Evolutionary conservation across 768 basidiomycete species (phyloP), one percentile per base, ranked within the genome.

Genomic region (Gyrodon lividus): DNA sequence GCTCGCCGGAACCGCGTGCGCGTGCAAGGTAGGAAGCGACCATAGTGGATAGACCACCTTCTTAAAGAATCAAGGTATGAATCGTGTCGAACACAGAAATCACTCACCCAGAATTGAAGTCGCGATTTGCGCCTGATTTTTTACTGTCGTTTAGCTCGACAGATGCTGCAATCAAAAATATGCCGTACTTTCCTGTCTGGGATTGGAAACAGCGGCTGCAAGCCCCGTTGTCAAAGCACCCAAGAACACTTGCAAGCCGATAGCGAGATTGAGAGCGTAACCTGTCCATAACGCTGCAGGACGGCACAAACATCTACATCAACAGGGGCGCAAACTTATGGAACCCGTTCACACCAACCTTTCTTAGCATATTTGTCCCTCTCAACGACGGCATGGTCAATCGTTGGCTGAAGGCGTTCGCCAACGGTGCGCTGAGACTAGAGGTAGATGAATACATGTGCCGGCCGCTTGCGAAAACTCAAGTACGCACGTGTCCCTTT

Each of bases 1-100:
- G 88, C 57, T 89, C 87, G 33, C 79, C 79, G 0, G 85, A 82
- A 10, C 86, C 85, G 23, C 86, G 80, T 22, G 79, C 75, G 12
- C 83, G 80, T 3, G 87, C 88, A 22, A 90, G 74, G 65, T 85
- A 89, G 2, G 86, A 84, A 16, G 87, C 86, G 13, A 84, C 77
- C 17, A 89, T 19, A 0, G 87, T 90, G 4, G 86, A 67, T 10
- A 85, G 50, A n/a, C 82, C 87, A 28, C 88, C 84, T 82, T 16
- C 0, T 46, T 19, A 17, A 6, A 35, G 26, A 16, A 16, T 57
- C 24, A 47, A 42, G 6, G 1, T 5, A 33, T 17, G 37, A 19
- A 8, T 28, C 24, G 28, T 1, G 7, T 30, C 5, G 22, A 54
- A 23, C 41, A 2, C 8, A 28, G 28, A 28, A 10, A 14, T 22